A percentile compares a stretch with the other conserved stretches of the same genome.
phyloP scores from a whole-genome alignment of 192 early-diverging fungal genomes.

The Coemansia sp. region DNA sequence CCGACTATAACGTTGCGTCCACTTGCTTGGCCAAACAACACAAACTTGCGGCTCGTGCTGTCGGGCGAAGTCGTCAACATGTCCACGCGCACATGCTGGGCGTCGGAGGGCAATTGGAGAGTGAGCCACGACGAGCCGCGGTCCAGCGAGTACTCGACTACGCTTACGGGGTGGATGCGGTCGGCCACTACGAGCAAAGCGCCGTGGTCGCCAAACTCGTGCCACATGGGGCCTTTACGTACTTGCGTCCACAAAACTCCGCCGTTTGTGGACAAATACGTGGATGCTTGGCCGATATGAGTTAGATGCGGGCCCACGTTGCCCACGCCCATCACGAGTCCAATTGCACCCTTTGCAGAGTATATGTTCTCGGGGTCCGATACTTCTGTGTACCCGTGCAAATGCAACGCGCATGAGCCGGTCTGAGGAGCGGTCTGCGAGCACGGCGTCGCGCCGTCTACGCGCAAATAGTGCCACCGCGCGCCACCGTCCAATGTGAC shows the following conservation, averaged over 20 bases:
- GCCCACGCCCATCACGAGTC: constrained; percentile 88
- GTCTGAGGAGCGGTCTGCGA: constrained; percentile 32
- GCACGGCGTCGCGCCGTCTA: constrained; percentile 51
- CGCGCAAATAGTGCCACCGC: constrained; percentile 59
- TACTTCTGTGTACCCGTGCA: constrained; percentile 88
- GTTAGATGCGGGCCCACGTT: constrained; percentile 75
- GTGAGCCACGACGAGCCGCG: constrained; percentile 69
- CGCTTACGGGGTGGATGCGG: constrained; percentile 62
- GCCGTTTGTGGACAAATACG: constrained; percentile 85
- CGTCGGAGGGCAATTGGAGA: constrained; percentile 65
- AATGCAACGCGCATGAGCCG: constrained; percentile 66
- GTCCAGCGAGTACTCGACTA: constrained; percentile 71
- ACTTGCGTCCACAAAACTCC: constrained; percentile 83
- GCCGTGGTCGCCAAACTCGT: constrained; percentile 93
- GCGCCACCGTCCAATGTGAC: constrained; percentile 84
- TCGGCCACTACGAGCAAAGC: constrained; percentile 82
- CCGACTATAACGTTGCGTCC: constrained; percentile 28
- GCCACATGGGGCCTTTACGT: constrained; percentile 81
- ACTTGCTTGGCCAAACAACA: constrained; percentile 65
- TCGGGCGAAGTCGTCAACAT: constrained; percentile 63
- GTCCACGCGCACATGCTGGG: constrained; percentile 68
- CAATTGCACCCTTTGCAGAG: constrained; percentile 74
- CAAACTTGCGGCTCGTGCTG: constrained; percentile 73
- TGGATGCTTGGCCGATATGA: constrained; percentile 68
- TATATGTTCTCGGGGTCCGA: constrained; percentile 73